phyloP scores from a whole-genome alignment of 495 filamentous ascomycete genomes.

The Friedmanniomyces simplex region DNA sequence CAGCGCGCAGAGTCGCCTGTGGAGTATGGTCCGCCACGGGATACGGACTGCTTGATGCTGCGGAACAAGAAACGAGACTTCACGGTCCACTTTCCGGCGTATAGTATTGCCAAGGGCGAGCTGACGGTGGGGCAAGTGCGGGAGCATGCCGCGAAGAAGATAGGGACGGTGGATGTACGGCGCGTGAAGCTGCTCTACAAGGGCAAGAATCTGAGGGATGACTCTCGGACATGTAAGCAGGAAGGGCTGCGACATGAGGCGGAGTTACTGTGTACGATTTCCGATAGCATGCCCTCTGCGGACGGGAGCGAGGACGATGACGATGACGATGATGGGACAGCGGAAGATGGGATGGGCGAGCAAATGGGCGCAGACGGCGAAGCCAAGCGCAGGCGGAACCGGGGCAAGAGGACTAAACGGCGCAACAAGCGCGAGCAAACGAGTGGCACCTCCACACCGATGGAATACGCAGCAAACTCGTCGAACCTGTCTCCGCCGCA shows the following conservation, averaged over 20 bases:
- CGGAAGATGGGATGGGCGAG: slow-evolving; percentile 46
- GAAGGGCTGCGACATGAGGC: slow-evolving; percentile 55
- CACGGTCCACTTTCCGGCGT: slow-evolving; percentile 67
- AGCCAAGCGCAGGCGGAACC: slow-evolving; percentile 41
- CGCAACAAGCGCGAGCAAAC: slow-evolving; percentile 9
- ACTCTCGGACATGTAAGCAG: slow-evolving; percentile 50
- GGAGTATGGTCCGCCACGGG: slow-evolving; percentile 24
- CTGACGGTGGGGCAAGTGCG: slow-evolving; percentile 59
- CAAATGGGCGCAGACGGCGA: slow-evolving; percentile 45
- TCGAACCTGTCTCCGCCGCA: slow-evolving; percentile 11
- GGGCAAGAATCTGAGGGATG: slow-evolving; percentile 62
- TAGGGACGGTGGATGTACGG: slow-evolving; percentile 49
- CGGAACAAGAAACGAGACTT: slow-evolving; percentile 62
- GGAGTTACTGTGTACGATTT: slow-evolving; percentile 59
- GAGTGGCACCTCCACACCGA: slow-evolving; percentile 20
- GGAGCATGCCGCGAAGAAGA: slow-evolving; percentile 51
- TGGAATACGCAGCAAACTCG: slow-evolving; percentile 15
- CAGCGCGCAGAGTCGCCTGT: slow-evolving; percentile 22
- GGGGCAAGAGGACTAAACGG: slow-evolving; percentile 24
- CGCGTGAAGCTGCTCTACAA: slow-evolving; percentile 72
- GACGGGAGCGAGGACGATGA: slow-evolving; percentile 37
- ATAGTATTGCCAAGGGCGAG: slow-evolving; percentile 67
- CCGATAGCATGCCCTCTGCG: slow-evolving; percentile 30
- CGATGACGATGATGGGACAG: slow-evolving; percentile 39
- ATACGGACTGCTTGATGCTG: slow-evolving; percentile 70